These are phyloP conservation scores for Xylariaceae sp. DNA, from an alignment of 2,329 filamentous ascomycete genomes.

Conservation along the genomic window DNA sequence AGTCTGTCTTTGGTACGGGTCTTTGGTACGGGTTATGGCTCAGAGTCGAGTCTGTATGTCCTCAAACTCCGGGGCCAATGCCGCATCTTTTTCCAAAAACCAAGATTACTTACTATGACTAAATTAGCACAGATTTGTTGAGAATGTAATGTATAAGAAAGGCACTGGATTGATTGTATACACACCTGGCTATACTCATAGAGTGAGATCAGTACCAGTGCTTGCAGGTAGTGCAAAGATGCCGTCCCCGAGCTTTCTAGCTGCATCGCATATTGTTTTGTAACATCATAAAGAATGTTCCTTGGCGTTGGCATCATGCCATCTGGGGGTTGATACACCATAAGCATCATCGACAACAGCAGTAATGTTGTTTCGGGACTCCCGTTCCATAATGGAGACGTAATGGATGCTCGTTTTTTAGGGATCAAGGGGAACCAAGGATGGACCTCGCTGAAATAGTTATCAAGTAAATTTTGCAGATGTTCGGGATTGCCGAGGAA, in stretches of 20 bases:
- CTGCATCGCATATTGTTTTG: conserved; percentile 39
- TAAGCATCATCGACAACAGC: conserved; percentile 47
- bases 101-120: too few relatives aligned
- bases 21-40: too few relatives aligned
- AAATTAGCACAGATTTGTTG: too few relatives aligned
- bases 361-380: conserved; percentile 44
- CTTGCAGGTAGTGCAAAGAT: conserved; percentile 42
- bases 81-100: too few relatives aligned
- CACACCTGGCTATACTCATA: conserved; percentile 43
- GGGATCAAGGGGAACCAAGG: conserved; percentile 47
- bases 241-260: conserved; percentile 40
- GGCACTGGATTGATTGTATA: too few relatives aligned
- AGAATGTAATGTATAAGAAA: too few relatives aligned
- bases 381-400: conserved; percentile 39
- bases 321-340: conserved; percentile 34
- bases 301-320: conserved; percentile 31
- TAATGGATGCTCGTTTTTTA: conserved; percentile 41
- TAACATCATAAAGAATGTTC: conserved; percentile 38
- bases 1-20: too few relatives aligned
- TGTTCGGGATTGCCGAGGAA: conserved; percentile 35
- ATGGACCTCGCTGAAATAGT: conserved; percentile 44
- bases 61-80: too few relatives aligned
- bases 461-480: conserved; percentile 34
- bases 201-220: conserved; percentile 41
- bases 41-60: too few relatives aligned